Base-by-base conservation (phyloP, 1,139 yeast species). In the Pichia sp. region DNA sequence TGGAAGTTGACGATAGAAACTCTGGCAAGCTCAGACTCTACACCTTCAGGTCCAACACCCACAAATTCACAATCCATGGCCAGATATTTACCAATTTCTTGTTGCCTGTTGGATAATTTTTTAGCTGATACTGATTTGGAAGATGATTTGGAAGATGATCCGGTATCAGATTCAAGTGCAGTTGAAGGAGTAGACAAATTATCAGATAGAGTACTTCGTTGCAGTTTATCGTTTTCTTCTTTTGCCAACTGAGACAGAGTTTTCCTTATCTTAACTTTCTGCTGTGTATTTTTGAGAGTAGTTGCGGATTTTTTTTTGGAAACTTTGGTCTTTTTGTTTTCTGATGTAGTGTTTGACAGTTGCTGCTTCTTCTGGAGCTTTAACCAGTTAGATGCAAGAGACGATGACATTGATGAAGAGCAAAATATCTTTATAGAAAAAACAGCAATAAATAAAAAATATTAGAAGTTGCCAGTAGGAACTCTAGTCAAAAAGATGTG, bases 41-140 rank as follows among this genome's bases (percentile, higher is more conserved):
- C 55, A 6, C 94, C 95, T 27, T 78, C 79, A 1, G 74, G 76
- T 0, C 96, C 97, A 1, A 84, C 81, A 5, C 97, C 97, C 1
- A 90, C 97, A 69, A 90, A 88, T 58, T 90, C 97, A 68, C 97
- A 88, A 65, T 90, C 97, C 48, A 90, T 75, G 0, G 96, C 88
- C 6, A 90, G 55, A 54, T 75, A 87, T 55, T 75, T 82, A 1
- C 96, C 96, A 1, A 77, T 70, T 42, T 70, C 73, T 34, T 39
- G 35, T 32, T 45, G 40, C 5, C 42, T 33, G 16, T 27, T 26
- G 3, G 43, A 42, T 11, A 43, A 9, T 8, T 34, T 29, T 29
- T 29, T 16, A 16, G 23, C 23, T 16, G 23, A 16, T 16, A 16
- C 23, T 16, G 23, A 16, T 16, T 16, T 16, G 1, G 23, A 16